Evolutionary conservation across 495 filamentous ascomycete species (phyloP), one percentile per base, ranked within the genome.

Genomic region (Tuber brumale): DNA sequence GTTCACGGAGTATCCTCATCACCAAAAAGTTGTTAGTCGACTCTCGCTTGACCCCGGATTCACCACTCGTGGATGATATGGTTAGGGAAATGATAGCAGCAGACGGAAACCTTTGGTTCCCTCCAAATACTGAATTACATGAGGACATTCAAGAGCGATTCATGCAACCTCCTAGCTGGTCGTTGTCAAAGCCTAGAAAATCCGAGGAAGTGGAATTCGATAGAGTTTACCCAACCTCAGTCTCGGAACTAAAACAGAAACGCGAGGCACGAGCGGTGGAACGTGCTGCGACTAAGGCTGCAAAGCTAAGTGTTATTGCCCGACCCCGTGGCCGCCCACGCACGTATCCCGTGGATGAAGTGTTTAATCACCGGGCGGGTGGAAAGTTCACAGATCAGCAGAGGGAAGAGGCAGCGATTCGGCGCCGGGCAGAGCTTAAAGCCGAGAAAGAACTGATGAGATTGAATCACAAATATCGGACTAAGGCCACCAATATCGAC

Each of bases 1-100:
- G 86, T 69, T 84, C 77, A 39, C 85, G 86, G 71, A 90, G 90
- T 3, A 78, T 86, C 27, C 85, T 86, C 81, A 84, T 87, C n/a
- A 90, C 87, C 19, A 90, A 87, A 76, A 86, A 83, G 18, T 86
- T 93, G 37, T 74, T 93, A 31, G 84, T 85, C 14, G 85, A 85
- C 69, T 81, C 85, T 18, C 85, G 87, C 21, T 83, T 90, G 37
- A 75, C 84, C 19, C 81, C 87, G n/a, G 83, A 87, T 27, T 86
- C 87, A 72, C 85, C 86, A 7, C 76, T 85, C 27, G 85, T 92
- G n/a, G 85, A 85, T 71, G 82, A 86, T 0, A 83, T 90, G 81
- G 87, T 90, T 79, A 77, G 83, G 31, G 84, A 88, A 41, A 88
- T 92, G 72, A 86, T 90, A 42, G 82, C 85, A 35, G 77, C 79